phyloP scores from a whole-genome alignment of 257 asterid species.

The Eucommia ulmoides region DNA sequence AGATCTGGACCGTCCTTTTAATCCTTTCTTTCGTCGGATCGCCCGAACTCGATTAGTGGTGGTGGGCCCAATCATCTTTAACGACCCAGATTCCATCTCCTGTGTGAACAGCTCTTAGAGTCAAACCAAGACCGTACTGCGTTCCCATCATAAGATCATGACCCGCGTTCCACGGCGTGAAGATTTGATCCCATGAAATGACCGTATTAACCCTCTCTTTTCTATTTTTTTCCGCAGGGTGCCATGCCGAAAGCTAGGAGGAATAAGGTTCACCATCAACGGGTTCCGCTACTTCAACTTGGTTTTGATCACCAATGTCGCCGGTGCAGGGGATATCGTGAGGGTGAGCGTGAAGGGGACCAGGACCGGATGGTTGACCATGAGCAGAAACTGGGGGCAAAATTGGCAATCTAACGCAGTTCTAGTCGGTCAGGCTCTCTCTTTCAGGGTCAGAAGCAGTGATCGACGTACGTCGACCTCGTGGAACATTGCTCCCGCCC shows the following conservation, averaged over 20 bases:
- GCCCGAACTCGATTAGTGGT: no score
- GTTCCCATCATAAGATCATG: no score
- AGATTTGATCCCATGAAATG: no score
- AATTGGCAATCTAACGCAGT: constrained; percentile 64
- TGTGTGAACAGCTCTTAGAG: no score
- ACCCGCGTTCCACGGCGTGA: no score
- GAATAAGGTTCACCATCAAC: constrained; percentile 66
- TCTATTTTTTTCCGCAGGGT: constrained; percentile 29
- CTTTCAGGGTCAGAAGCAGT: constrained; percentile 57
- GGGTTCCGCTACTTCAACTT: constrained; percentile 76
- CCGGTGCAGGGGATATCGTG: constrained; percentile 82
- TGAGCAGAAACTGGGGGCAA: constrained; percentile 94
- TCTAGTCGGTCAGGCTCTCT: constrained; percentile 58
- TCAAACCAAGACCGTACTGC: no score
- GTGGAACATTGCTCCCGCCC: constrained; percentile 56
- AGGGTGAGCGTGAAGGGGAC: constrained; percentile 55
- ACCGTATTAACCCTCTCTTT: neutral
- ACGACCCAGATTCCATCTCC: no score
- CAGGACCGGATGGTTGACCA: constrained; percentile 45
- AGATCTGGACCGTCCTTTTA: no score
- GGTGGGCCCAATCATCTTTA: no score
- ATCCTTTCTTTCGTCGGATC: no score
- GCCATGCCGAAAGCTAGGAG: constrained; percentile 67
- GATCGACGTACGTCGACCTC: constrained; percentile 73
- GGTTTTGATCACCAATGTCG: constrained; percentile 60